Evolutionary conservation across 768 basidiomycete genomes (phyloP).

Genomic region (Basidioascus undulatus): DNA sequence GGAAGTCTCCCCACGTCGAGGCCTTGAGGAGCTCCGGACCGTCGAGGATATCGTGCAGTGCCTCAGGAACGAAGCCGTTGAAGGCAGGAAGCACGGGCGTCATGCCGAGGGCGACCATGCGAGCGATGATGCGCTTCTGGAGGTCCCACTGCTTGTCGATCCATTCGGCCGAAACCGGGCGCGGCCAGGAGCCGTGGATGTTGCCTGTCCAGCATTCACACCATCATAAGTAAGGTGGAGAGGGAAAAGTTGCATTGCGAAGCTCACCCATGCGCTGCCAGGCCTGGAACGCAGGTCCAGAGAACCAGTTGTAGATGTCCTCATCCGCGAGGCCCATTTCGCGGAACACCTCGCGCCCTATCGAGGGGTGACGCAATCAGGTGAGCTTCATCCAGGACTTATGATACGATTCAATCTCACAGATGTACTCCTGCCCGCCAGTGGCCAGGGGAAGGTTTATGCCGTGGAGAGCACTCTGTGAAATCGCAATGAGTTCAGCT

Average conservation of each 20-base stretch:
- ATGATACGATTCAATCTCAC: too few species aligned
- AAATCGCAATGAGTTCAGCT: too few species aligned
- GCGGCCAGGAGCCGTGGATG: constrained; percentile 23
- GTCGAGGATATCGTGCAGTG: constrained; percentile 16
- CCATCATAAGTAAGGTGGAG: too few species aligned
- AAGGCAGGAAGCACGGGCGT: constrained; percentile 23
- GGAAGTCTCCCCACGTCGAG: constrained; percentile 20
- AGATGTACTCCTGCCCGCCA: constrained; percentile 22
- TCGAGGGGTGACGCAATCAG: too few species aligned
- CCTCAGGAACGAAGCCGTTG: constrained; percentile 23
- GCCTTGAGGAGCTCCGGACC: constrained; percentile 20
- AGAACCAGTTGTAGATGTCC: constrained; percentile 20
- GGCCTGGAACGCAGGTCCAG: constrained; percentile 22
- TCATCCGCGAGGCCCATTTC: constrained; percentile 20
- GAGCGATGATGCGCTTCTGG: constrained; percentile 19
- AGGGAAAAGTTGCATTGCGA: too few species aligned
- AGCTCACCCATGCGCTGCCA: constrained; percentile 27
- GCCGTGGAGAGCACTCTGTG: constrained; percentile 21
- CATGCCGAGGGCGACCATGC: constrained; percentile 25
- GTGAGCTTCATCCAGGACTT: too few species aligned
- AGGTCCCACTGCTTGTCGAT: constrained; percentile 20
- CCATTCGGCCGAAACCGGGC: constrained; percentile 20
- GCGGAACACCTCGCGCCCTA: constrained; percentile 20
- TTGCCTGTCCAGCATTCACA: too few species aligned
- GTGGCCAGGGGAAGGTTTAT: constrained; percentile 24